phyloP scores from a whole-genome alignment of 345 rosid species.

The Rhizophora apiculata region DNA sequence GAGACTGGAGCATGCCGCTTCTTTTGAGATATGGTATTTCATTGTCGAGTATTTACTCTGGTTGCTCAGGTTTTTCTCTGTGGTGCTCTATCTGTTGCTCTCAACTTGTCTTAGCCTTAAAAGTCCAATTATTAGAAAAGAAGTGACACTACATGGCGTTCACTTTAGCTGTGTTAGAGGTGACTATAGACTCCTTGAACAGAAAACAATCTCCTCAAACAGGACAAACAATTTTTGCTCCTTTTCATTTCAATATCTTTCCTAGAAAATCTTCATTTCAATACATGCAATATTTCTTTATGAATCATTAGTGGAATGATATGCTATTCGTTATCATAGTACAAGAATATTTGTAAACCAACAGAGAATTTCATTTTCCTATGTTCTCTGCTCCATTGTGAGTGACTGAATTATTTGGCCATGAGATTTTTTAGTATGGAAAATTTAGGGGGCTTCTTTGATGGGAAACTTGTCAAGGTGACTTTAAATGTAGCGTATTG shows the following conservation, averaged over 20 bases:
- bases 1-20: conserved; percentile 83
- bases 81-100: conserved; percentile 47
- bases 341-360: background rate
- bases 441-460: too few species aligned
- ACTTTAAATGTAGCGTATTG: background rate
- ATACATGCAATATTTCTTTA: background rate
- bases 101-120: conserved; percentile 54
- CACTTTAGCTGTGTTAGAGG: conserved; percentile 58
- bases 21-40: conserved; percentile 73
- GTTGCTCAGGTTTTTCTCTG: conserved; percentile 53
- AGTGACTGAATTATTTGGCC: too few species aligned
- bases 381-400: too few species aligned
- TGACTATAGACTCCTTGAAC: conserved; percentile 42
- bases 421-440: too few species aligned
- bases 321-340: background rate
- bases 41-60: conserved; percentile 48
- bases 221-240: too few species aligned
- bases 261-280: background rate
- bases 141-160: conserved; percentile 30
- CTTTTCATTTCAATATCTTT: too few species aligned
- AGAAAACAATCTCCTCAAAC: conserved; percentile 22
- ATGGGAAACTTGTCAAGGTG: conserved; percentile 87
- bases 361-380: too few species aligned
- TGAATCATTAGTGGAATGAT: background rate
- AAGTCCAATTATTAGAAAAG: conserved; percentile 20